A percentile compares a stretch with the other conserved stretches of the same genome.
Conservation (phyloP, 371 early-diverging fungal genomes). For the Saksenaea oblongispora region DNA sequence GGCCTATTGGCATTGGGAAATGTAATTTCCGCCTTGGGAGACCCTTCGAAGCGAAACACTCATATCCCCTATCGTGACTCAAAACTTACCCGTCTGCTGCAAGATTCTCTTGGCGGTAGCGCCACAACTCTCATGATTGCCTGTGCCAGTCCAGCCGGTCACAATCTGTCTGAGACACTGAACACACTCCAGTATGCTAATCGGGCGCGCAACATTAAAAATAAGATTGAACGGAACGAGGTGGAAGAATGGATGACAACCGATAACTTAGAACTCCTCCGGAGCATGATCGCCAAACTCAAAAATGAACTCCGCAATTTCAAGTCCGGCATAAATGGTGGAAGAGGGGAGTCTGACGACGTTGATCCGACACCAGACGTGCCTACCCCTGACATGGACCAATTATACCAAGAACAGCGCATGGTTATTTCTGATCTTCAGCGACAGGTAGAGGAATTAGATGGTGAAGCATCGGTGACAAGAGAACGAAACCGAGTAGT, state of each 20-base stretch:
- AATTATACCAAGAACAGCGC: constrained; percentile 35
- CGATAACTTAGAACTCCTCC: constrained; percentile 60
- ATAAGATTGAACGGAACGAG: constrained; percentile 72
- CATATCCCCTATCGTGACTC: constrained; percentile 98
- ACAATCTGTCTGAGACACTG: constrained; percentile 85
- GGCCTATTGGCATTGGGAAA: constrained; percentile 98
- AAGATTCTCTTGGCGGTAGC: constrained; percentile 96
- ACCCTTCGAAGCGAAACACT: constrained; percentile 60
- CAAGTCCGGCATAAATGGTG: constrained; percentile 17
- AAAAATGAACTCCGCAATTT: constrained; percentile 53
- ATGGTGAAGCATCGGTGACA: constrained; percentile 36
- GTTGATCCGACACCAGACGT: constrained; percentile 10
- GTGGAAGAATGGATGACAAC: constrained; percentile 67
- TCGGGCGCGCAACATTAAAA: constrained; percentile 86
- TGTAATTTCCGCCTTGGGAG: constrained; percentile 98
- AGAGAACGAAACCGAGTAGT: constrained; percentile 40
- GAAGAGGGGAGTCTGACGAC: neutral
- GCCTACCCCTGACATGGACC: constrained; percentile 26
- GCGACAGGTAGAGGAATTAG: constrained; percentile 45
- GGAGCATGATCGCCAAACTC: constrained; percentile 54
- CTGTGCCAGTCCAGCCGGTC: constrained; percentile 83
- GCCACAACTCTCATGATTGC: constrained; percentile 92
- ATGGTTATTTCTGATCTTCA: constrained; percentile 39
- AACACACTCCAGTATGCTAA: constrained; percentile 94
- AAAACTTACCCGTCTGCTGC: constrained; percentile 96